Conservation (phyloP, 2,329 filamentous ascomycete species). For the Byssoonygena ceratinophila region DNA sequence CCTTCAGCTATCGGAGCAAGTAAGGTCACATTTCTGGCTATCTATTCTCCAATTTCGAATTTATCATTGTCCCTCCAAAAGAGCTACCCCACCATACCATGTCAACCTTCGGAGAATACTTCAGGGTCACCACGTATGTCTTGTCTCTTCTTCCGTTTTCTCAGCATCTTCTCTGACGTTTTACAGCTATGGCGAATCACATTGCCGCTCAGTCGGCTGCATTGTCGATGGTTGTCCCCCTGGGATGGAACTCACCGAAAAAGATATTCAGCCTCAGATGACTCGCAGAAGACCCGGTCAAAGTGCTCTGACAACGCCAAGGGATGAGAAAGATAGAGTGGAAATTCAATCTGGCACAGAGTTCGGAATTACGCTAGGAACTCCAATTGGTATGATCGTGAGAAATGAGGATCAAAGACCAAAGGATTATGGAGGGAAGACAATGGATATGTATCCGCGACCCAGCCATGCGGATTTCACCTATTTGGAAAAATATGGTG, state of each 20-base stretch:
- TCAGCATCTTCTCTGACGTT: constrained; percentile 13
- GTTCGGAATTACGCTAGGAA: constrained; percentile 78
- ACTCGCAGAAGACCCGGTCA: constrained; percentile 82
- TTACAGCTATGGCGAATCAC: constrained; percentile 66
- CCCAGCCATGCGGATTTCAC: constrained; percentile 95
- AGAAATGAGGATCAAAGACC: constrained; percentile 88
- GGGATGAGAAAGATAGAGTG: constrained; percentile 84
- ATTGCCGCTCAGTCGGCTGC: constrained; percentile 85
- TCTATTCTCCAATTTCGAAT: no score
- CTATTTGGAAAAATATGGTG: constrained; percentile 92
- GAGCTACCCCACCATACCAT: constrained; percentile 38
- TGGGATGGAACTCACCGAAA: constrained; percentile 72
- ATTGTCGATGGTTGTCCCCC: constrained; percentile 91
- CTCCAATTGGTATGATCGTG: constrained; percentile 78
- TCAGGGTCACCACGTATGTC: constrained; percentile 61
- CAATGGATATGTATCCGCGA: constrained; percentile 83
- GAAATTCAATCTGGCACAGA: constrained; percentile 90
- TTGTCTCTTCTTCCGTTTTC: constrained; percentile 16
- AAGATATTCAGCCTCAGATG: constrained; percentile 89
- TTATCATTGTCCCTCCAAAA: not conserved
- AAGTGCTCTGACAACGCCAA: constrained; percentile 77
- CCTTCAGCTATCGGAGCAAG: no score
- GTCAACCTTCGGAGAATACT: constrained; percentile 72
- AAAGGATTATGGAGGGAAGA: constrained; percentile 78
- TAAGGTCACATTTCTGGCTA: no score